Percentiles rank a stretch among this genome's conserved stretches.
Evolutionary conservation across 2,329 filamentous ascomycete species (phyloP).

Genomic region (Fusarium staphyleae): DNA sequence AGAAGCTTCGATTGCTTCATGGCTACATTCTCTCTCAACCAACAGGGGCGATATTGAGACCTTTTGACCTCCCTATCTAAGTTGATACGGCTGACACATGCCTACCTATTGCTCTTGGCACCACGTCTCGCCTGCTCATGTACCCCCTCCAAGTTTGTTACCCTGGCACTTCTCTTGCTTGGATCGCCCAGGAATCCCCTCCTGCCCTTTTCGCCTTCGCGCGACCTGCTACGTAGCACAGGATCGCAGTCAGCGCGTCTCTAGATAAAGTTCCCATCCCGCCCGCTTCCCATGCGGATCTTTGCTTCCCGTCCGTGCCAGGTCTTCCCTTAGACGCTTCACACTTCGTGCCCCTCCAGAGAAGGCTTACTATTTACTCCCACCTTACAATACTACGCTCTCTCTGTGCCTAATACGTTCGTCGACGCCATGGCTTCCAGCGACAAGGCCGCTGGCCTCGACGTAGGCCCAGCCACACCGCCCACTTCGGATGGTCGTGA

Average conservation of each 20-base stretch:
- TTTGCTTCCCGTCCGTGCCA: constrained; percentile 3
- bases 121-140: no score
- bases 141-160: neutral
- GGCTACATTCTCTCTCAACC: no score
- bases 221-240: constrained; percentile 9
- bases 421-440: constrained; percentile 27
- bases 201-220: constrained; percentile 39
- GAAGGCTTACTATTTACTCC: neutral
- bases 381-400: neutral
- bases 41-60: neutral
- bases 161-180: neutral
- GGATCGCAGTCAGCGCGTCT: neutral
- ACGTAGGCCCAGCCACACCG: constrained; percentile 23
- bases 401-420: neutral
- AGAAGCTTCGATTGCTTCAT: neutral
- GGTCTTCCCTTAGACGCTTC: neutral
- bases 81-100: constrained; percentile 18
- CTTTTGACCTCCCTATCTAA: constrained; percentile 5
- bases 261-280: constrained; percentile 24
- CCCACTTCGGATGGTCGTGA: constrained; percentile 15
- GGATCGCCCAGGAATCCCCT: constrained; percentile 17
- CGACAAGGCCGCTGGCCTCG: constrained; percentile 21
- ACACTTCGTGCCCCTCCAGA: neutral
- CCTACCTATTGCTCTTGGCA: constrained; percentile 26
- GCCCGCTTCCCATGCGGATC: neutral